Conservation (phyloP, 345 rosid genomes). For the Dipteronia sinensis region DNA sequence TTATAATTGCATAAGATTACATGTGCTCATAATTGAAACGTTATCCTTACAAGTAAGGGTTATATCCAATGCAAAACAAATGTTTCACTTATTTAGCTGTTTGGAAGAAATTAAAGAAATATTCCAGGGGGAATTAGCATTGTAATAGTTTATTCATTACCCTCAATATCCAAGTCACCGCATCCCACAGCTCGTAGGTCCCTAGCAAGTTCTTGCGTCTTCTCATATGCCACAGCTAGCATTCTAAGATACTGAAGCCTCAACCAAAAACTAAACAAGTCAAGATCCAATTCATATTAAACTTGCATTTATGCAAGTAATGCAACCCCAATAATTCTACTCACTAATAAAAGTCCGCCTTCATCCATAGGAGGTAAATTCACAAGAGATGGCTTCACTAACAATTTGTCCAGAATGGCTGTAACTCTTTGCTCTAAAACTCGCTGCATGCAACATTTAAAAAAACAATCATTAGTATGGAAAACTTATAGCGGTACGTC, state of each 20-base stretch:
- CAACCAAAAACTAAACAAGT: conserved; percentile 38
- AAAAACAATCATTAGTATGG: background rate
- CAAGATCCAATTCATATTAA: conserved; percentile 20
- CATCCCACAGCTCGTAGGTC: conserved; percentile 94
- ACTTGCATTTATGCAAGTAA: conserved; percentile 7
- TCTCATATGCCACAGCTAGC: conserved; percentile 96
- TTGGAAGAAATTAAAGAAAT: conserved; percentile 1
- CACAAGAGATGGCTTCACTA: conserved; percentile 91
- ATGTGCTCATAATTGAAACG: background rate
- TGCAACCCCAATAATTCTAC: conserved; percentile 21
- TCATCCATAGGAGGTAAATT: conserved; percentile 81
- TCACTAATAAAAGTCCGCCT: conserved; percentile 59
- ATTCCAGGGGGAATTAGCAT: conserved; percentile 9
- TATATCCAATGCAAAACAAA: background rate
- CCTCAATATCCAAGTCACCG: conserved; percentile 96
- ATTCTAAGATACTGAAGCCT: conserved; percentile 91
- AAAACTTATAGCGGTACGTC: background rate
- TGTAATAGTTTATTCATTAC: conserved; percentile 36
- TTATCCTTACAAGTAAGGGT: background rate
- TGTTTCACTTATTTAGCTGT: conserved; percentile 2
- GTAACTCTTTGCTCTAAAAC: conserved; percentile 98
- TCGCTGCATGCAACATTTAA: conserved; percentile 53
- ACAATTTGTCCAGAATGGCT: conserved; percentile 82
- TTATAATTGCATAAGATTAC: background rate
- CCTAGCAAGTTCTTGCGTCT: conserved; percentile 95